phyloP scores from a whole-genome alignment of 2,329 filamentous ascomycete genomes.

The Harringtonia aguacate region DNA sequence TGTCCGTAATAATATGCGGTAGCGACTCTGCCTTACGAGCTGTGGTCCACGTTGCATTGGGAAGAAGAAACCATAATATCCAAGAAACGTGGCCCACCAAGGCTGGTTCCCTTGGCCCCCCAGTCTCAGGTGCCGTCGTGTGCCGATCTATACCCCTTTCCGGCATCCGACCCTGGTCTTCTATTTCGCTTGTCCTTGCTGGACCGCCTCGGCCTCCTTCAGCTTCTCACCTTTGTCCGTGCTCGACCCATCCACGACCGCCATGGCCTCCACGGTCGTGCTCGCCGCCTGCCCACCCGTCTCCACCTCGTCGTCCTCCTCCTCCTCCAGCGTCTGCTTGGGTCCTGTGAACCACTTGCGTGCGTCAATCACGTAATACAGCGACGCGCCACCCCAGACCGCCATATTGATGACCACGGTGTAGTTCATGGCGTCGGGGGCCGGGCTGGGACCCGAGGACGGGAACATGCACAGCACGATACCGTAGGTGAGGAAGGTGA shows the following conservation, averaged over 20 bases:
- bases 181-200: too few species aligned
- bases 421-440: conserved; percentile 46
- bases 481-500: conserved; percentile 44
- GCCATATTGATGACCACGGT: conserved; percentile 49
- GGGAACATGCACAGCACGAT: conserved; percentile 50
- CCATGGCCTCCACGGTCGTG: background rate
- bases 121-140: too few species aligned
- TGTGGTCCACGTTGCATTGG: too few species aligned
- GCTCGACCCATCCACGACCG: too few species aligned
- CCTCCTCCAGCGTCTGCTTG: conserved; percentile 38
- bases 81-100: too few species aligned
- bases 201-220: too few species aligned
- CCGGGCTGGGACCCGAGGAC: conserved; percentile 39
- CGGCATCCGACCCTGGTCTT: too few species aligned
- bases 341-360: conserved; percentile 51
- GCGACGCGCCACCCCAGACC: conserved; percentile 44
- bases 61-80: too few species aligned
- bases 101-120: too few species aligned
- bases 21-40: too few species aligned
- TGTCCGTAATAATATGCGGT: too few species aligned
- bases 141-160: too few species aligned
- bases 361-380: conserved; percentile 46
- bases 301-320: background rate
- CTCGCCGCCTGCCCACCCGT: background rate
- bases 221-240: background rate